phyloP scores from a whole-genome alignment of 2,329 filamentous ascomycete species.

The Gremmenia infestans region DNA sequence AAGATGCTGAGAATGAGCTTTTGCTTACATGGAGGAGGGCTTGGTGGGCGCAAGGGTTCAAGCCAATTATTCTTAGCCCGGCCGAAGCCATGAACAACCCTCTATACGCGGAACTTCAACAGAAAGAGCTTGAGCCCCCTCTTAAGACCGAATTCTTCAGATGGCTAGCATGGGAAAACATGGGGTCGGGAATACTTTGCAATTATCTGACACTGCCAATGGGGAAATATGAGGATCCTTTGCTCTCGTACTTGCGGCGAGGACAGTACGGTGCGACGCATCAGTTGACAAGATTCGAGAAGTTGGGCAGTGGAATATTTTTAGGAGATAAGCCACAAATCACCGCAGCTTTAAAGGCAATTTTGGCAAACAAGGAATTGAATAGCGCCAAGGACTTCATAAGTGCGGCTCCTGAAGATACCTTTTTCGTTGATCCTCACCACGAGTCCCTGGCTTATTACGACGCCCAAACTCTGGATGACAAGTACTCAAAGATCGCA shows the following conservation, averaged over 20 bases:
- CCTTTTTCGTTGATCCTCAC: slow-evolving; percentile 60
- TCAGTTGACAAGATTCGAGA: slow-evolving; percentile 69
- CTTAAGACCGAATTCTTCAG: slow-evolving; percentile 69
- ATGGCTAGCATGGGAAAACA: slow-evolving; percentile 90
- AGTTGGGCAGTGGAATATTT: slow-evolving; percentile 66
- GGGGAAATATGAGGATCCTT: slow-evolving; percentile 65
- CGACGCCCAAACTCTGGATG: slow-evolving; percentile 54
- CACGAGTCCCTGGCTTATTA: slow-evolving; percentile 75
- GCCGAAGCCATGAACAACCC: slow-evolving; percentile 81
- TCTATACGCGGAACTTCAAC: slow-evolving; percentile 66
- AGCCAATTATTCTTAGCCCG: slow-evolving; percentile 72
- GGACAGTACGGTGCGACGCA: slow-evolving; percentile 52
- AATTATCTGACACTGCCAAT: slow-evolving; percentile 83
- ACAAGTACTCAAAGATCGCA: slow-evolving; percentile 62
- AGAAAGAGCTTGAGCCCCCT: slow-evolving; percentile 51
- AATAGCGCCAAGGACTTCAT: slow-evolving; percentile 59
- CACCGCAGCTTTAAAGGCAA: slow-evolving; percentile 55
- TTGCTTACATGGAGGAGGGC: slow-evolving; percentile 85
- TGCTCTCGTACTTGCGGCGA: slow-evolving; percentile 67
- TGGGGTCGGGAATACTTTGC: slow-evolving; percentile 77
- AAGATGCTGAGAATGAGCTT: slow-evolving; percentile 71
- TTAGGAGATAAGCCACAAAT: slow-evolving; percentile 63
- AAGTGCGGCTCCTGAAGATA: slow-evolving; percentile 51
- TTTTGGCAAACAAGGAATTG: slow-evolving; percentile 50
- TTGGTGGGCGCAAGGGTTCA: slow-evolving; percentile 94